Conservation (phyloP, 805 yeast genomes). For the Candida gorgasii region DNA sequence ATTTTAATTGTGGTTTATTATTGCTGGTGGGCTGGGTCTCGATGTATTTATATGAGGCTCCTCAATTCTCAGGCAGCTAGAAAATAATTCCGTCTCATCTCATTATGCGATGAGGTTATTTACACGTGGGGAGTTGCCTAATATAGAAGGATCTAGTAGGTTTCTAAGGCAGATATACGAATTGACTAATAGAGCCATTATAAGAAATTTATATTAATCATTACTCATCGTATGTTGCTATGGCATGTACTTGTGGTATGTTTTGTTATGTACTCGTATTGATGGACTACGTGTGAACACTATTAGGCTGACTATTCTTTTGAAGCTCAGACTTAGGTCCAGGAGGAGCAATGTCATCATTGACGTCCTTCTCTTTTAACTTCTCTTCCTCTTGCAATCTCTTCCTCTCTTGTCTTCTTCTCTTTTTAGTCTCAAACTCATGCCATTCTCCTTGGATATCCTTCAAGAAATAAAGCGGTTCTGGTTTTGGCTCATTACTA, state of each 20-base stretch:
- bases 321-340: constrained; percentile 9
- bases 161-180: background rate
- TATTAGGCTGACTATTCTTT: background rate
- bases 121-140: constrained; percentile 9
- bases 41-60: background rate
- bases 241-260: too few species aligned
- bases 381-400: constrained; percentile 33
- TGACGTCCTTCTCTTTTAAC: constrained; percentile 11
- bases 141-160: constrained; percentile 2
- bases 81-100: constrained; percentile 1
- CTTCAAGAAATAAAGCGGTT: constrained; percentile 54
- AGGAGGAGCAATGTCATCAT: constrained; percentile 10
- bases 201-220: too few species aligned
- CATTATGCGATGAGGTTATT: constrained; percentile 1
- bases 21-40: background rate
- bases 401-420: constrained; percentile 53
- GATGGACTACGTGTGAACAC: background rate
- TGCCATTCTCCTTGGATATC: constrained; percentile 89
- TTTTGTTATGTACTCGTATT: background rate
- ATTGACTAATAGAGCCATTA: too few species aligned
- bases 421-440: constrained; percentile 89
- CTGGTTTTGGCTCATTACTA: constrained; percentile 63
- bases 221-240: too few species aligned
- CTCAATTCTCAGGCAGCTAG: background rate
- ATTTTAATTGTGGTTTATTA: constrained; percentile 18